Evolutionary conservation across 1,284 basidiomycete genomes (phyloP).

Genomic region (Heterobasidion occidentale): DNA sequence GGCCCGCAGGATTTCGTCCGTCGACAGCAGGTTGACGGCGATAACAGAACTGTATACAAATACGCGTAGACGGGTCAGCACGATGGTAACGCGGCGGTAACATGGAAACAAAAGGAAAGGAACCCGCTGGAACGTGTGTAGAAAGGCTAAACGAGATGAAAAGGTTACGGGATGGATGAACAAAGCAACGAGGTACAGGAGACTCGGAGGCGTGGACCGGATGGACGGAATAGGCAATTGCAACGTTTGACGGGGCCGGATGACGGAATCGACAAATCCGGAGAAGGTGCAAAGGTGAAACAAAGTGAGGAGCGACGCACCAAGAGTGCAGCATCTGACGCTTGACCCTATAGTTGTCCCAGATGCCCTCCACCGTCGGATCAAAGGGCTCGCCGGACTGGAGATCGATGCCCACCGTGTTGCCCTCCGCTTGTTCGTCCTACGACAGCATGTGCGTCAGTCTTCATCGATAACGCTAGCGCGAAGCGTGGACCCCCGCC

Average conservation of each 20-base stretch:
- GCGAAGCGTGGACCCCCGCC: background rate
- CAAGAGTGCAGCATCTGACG: constrained; percentile 97
- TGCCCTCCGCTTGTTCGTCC: constrained; percentile 92
- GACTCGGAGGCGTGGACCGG: background rate
- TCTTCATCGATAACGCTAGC: constrained; percentile 7
- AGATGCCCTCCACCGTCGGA: constrained; percentile 90
- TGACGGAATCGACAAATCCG: background rate
- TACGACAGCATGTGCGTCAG: constrained; percentile 22
- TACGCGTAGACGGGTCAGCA: constrained; percentile 2
- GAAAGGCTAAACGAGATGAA: background rate
- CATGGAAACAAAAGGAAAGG: background rate
- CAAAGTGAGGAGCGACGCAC: constrained; percentile 34
- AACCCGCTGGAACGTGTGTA: background rate
- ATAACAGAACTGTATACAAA: constrained; percentile 77
- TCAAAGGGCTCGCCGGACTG: constrained; percentile 95
- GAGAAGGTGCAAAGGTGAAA: background rate
- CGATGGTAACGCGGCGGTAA: background rate
- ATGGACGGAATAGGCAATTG: background rate
- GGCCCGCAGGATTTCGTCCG: constrained; percentile 93
- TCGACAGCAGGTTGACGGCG: constrained; percentile 91
- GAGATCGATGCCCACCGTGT: constrained; percentile 86
- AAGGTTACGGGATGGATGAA: background rate
- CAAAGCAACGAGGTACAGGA: background rate
- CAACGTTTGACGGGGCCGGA: background rate
- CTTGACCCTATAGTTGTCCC: constrained; percentile 99